Base-by-base conservation (phyloP, 345 rosid genomes). In the Hypericum androsaemum region DNA sequence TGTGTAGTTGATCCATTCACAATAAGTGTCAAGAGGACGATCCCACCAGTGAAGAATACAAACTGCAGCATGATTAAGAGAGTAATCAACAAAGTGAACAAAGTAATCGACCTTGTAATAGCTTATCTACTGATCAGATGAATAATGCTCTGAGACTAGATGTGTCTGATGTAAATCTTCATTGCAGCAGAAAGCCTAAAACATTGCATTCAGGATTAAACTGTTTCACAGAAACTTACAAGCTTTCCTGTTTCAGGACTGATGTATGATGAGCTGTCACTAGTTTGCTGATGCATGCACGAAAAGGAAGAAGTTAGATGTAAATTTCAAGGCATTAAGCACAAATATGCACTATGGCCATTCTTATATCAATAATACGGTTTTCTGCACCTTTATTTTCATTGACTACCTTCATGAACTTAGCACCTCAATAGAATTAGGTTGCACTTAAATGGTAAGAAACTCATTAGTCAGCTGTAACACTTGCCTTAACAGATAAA, bases 1-100 rank as follows among this genome's bases (percentile, higher is more conserved):
- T 88, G 96, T 6, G 96, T 83, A 55, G 94, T 84, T 60, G 98
- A 84, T 58, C 98, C 98, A 71, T 92, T 92, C 54, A 92, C 53
- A 52, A 79, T 74, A 17, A 90, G 86, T 0, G 98, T 90, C 67
- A 90, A 72, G 75, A 90, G 82, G 55, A 90, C 98, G 52, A 90
- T 88, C 64, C 98, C 96, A 41, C 96, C 96, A 37, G 96, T 90
- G 82, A 84, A 81, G 80, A 88, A 90, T 52, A 84, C 76, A 68
- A 88, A 92, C 98, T 92, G 81, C 56, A 59, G 60, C 60, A 39
- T 8, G 37, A 10, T 22, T 14, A 36, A 56, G 44, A 41, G 65
- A 42, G 41, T 40, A 39, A 56, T 45, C 16, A 54, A 57, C 22
- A 9, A 45, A 46, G 9, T 32, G 8, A 9, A 46, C 15, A 13